Evolutionary conservation across 2,329 filamentous ascomycete species (phyloP), one percentile per base, ranked within the genome.

Genomic region (Colletotrichum nymphaeae): DNA sequence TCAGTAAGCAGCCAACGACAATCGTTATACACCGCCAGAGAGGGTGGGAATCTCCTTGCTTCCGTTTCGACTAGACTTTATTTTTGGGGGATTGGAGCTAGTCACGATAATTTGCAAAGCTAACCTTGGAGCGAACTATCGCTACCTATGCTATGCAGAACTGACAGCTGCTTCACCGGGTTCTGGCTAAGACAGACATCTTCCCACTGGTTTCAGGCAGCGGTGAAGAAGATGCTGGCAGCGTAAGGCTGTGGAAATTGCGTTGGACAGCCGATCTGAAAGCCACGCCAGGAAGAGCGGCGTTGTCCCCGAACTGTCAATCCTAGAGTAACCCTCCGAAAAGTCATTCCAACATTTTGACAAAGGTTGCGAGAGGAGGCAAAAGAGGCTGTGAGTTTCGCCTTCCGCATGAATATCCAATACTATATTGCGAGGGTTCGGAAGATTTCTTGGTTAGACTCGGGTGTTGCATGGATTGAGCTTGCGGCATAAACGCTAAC

Each of bases 391-490:
- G 62, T 63, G 58, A 73, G 28, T 71, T 66, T 70, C 46, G 46
- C 22, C 46, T 42, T 28, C 35, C 26, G 71, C 62, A 72, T 74
- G 67, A 62, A 74, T 53, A 53, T 72, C 67, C 56, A 72, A 67
- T 42, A 66, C 62, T 62, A 24, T 30, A 19, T 35, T 14, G 28
- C 28, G 57, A 66, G 35, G 49, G 42, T 52, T 71, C 49, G 60
- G 62, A 55, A 32, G 59, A 35, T 35, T 37, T 71, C 52, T 56
- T 46, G 60, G 28, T 46, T 64, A 64, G 53, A 58, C 56, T 73
- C 57, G 46, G 46, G n/a, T 30, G 56, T n/a, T 65, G 56, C 71
- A 73, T 73, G 71, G 68, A 55, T 73, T 24, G 56, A 62, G 71
- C 62, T 46, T 66, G 67, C 63, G 42, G 62, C 59, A 65, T 73